Evolutionary conservation across 345 rosid genomes (phyloP), one percentile per base, ranked within the genome.

Genomic region (Erucastrum elatum): DNA sequence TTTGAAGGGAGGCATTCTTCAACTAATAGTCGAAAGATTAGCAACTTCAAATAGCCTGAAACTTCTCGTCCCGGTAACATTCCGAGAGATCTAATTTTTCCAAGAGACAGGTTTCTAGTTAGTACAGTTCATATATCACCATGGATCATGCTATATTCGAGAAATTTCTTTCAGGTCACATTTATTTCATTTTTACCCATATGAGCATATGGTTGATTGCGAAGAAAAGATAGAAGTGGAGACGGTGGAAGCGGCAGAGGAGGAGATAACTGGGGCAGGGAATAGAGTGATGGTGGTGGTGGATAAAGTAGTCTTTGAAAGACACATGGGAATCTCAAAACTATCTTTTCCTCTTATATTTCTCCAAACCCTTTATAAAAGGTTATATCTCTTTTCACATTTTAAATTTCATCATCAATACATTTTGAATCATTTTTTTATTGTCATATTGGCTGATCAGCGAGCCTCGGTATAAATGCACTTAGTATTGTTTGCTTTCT

Each of bases 271-370:
- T 21, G 21, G 21, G 21, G 21, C 21, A 21, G 21, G 90, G 8
- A 89, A 86, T 76, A 91, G 82, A 66, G 96, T 94, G 4, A 90
- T 94, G 98, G 96, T 91, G 79, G 94, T 90, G 70, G 91, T 88
- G 15, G 94, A 90, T 70, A 84, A 90, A 27, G 90, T 85, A 74
- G 64, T 82, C 17, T 93, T 78, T 94, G 44, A 83, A 91, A 66
- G 91, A 88, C 62, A 74, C 91, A 25, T 71, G 90, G 68, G 89
- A 86, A 55, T 67, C 53, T 63, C 85, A 87, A 27, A 94, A 90
- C 29, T 77, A 88, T 69, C 72, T 94, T 49, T 74, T 91, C 82
- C 94, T 94, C 46, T 84, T 94, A 1, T 84, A 75, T 68, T 84
- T 90, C 46, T 68, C 75, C 80, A 88, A 84, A 76, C 82, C 85